Evolutionary conservation across 2,329 filamentous ascomycete species (phyloP), one percentile per base, ranked within the genome.

Genomic region (Aureobasidium sp.): DNA sequence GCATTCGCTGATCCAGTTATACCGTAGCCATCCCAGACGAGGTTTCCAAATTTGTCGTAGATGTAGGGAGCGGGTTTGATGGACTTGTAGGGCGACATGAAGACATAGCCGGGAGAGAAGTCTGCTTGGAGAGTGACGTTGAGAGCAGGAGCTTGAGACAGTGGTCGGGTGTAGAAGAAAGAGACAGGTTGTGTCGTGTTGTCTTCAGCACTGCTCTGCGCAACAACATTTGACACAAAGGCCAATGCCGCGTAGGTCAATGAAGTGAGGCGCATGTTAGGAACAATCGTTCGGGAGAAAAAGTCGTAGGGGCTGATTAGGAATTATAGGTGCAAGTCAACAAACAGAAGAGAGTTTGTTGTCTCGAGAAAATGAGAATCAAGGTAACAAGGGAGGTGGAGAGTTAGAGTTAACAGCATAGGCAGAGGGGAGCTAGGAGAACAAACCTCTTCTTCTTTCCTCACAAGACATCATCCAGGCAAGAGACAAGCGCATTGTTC

Each of bases 1-100:
- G 72, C 73, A 64, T 76, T 78, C 5, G 74, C 75, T 1, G 76
- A 74, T 7, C 76, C 76, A 3, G 72, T 72, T 31, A 67, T 70
- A 36, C 76, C 75, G 71, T 74, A 79, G 25, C 78, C 77, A 55
- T 75, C 77, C 67, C 65, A 68, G 36, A 68, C 62, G 7, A 68
- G 63, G 34, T 67, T 69, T 17, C 68, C 67, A 45, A 66, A 67
- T 41, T 70, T 70, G 62, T 70, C 68, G 58, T 68, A 70, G 29
- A 70, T 70, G 47, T 68, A 69, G 7, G 69, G 65, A 8, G 64
- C 68, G 25, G 65, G 58, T 15, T 64, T 58, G 20, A 37, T 36
- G 9, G 48, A 39, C 34, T 66, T 61, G 56, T 67, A 68, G 5
- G 68, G 67, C 7, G 65, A 63, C 12, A 70, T 65, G 61, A 68